Evolutionary conservation across 331 rosid species (phyloP), one percentile per base, ranked within the genome.

Genomic region (Saraca asoca): DNA sequence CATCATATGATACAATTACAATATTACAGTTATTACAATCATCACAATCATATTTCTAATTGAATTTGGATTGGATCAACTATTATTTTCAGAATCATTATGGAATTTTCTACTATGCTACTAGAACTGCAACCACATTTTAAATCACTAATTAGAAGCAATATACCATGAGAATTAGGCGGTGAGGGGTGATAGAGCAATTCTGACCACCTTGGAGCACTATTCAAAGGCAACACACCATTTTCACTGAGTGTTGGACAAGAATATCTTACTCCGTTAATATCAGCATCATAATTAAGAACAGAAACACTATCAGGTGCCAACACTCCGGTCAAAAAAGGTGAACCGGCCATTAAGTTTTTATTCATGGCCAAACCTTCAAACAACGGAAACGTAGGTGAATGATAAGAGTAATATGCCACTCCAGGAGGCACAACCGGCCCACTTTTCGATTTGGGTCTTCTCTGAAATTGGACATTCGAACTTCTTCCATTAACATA

Each of bases 391-490:
- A 76, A 43, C 0, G 76, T 61, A 10, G 95, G 88, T 0, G 88
- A 84, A 53, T 19, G 78, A 61, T 76, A 75, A 5, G 89, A 69
- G 79, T 65, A 85, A 42, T 57, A 79, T 0, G 70, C 68, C 12
- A 64, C 62, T 34, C 71, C 81, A 0, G 91, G 90, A 29, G 88
- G 83, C 65, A 76, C 79, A 71, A 91, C 88, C 6, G 98, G 98
- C 42, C 98, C 98, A 60, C 98, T 91, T 54, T 87, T 87, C 31
- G 98, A 89, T 77, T 89, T 92, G 2, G 91, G 85, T 50, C 86
- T 45, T 54, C 78, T 53, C 52, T 77, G 96, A 75, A 39, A 77
- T 60, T 85, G 87, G 16, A 75, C 68, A 67, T 73, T 53, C 20
- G 74, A 64, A 39, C 38, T 72, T 75, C 79, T 78, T 68, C 17